A percentile compares a stretch with the other conserved stretches of the same genome.
Evolutionary conservation across 371 early-diverging fungal species (phyloP).

Genomic region (Apophysomyces elegans): DNA sequence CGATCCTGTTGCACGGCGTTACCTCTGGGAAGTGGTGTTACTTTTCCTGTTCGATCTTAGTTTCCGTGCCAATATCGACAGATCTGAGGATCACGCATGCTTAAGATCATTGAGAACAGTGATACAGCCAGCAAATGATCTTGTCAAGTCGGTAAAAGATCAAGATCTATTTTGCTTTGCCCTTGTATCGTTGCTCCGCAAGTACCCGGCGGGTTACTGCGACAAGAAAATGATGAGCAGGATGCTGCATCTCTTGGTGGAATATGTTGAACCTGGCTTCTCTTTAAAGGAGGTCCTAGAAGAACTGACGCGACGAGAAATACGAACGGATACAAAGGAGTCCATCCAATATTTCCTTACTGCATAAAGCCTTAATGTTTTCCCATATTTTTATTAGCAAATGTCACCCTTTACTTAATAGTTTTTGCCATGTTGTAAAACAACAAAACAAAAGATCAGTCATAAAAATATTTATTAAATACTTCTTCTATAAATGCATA

Average conservation of each 20-base stretch:
- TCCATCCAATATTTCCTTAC: background rate
- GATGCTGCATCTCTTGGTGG: background rate
- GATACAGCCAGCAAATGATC: background rate
- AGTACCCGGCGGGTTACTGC: conserved; percentile 1
- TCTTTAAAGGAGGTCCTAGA: background rate
- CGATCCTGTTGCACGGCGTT: conserved; percentile 27
- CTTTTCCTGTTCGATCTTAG: conserved; percentile 29
- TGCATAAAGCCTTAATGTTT: background rate
- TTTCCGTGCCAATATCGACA: conserved; percentile 12
- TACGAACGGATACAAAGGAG: background rate
- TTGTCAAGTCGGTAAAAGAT: background rate
- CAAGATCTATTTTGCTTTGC: background rate
- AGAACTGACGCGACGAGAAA: background rate
- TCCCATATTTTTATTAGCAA: too few relatives aligned
- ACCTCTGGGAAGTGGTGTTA: conserved; percentile 29
- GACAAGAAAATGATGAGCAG: conserved; percentile 5
- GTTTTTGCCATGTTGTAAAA: too few relatives aligned
- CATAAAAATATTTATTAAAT: too few relatives aligned
- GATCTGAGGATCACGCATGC: background rate
- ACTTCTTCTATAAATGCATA: too few relatives aligned
- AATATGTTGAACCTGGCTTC: background rate
- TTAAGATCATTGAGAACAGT: background rate
- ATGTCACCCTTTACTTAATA: too few relatives aligned
- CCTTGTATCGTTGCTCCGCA: background rate
- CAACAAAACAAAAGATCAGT: too few relatives aligned